Conservation (phyloP, 2,329 filamentous ascomycete genomes). For the Coleophoma cylindrospora region DNA sequence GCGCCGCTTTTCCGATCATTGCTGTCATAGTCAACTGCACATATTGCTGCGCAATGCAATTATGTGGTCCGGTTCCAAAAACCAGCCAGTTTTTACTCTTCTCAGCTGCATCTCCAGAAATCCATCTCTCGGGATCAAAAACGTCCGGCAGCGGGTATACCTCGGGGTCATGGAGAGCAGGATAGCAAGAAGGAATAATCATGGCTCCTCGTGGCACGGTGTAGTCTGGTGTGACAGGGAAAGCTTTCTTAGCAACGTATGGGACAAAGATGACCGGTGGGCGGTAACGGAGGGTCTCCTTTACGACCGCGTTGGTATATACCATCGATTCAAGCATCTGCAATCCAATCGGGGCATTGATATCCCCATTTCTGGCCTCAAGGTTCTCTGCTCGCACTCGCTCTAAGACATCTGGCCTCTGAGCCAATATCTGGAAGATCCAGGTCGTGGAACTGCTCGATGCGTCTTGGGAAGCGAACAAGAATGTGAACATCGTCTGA, state of each 20-base stretch:
- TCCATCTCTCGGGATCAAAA: conserved; percentile 48
- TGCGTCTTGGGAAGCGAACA: conserved; percentile 49
- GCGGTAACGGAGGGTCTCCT: conserved; percentile 45
- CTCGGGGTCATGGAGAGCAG: conserved; percentile 43
- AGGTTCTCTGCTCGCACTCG: conserved; percentile 43
- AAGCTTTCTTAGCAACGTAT: conserved; percentile 41
- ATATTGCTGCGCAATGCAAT: conserved; percentile 43
- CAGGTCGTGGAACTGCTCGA: conserved; percentile 48
- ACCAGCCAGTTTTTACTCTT: conserved; percentile 50
- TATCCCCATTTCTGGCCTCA: conserved; percentile 35
- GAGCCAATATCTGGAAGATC: conserved; percentile 46
- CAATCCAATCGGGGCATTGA: conserved; percentile 33
- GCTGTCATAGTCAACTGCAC: conserved; percentile 44
- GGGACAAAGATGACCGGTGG: conserved; percentile 51
- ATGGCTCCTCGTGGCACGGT: conserved; percentile 44
- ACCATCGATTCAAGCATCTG: conserved; percentile 42
- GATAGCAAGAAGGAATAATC: conserved; percentile 46
- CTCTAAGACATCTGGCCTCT: conserved; percentile 42
- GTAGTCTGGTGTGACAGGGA: conserved; percentile 41
- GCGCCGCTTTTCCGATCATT: conserved; percentile 46
- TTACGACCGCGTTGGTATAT: conserved; percentile 48
- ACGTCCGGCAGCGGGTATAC: conserved; percentile 40
- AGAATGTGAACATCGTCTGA: conserved; percentile 46
- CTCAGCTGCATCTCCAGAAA: conserved; percentile 42
- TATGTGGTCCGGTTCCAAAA: conserved; percentile 44